Conservation (phyloP, 2,329 filamentous ascomycete species). For the Fusarium sp. region DNA sequence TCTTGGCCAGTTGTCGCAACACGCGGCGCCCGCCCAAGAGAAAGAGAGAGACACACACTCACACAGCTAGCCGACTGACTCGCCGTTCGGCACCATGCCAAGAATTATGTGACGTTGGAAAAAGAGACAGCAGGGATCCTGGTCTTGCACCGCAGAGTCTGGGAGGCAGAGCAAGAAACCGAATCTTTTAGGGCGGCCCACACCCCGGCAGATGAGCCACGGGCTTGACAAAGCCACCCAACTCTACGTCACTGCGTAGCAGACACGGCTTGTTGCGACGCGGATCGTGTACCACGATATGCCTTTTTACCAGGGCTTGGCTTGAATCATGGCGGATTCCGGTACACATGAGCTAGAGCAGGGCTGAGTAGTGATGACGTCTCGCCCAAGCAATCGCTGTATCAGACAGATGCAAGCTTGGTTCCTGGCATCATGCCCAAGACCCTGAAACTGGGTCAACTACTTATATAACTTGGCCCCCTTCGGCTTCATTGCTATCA, state of each 20-base stretch:
- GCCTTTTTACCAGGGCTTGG: conserved; percentile 22
- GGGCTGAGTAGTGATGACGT: conserved; percentile 41
- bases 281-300: conserved; percentile 21
- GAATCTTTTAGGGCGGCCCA: conserved; percentile 20
- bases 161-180: conserved; percentile 21
- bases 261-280: conserved; percentile 31
- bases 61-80: conserved; percentile 1
- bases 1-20: conserved; percentile 25
- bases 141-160: conserved; percentile 10
- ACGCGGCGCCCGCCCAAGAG: conserved; percentile 20
- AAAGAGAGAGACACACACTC: not conserved
- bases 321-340: conserved; percentile 31
- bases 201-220: conserved; percentile 34
- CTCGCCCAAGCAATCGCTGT: conserved; percentile 32
- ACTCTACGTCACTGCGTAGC: conserved; percentile 41
- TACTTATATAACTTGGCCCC: conserved; percentile 28
- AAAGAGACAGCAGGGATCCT: conserved; percentile 23
- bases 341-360: conserved; percentile 28
- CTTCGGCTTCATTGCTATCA: not conserved
- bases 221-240: conserved; percentile 42
- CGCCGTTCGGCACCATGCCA: conserved; percentile 24
- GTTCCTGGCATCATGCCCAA: conserved; percentile 23
- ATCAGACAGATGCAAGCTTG: conserved; percentile 28
- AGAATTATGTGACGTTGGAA: conserved; percentile 37
- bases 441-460: conserved; percentile 10